phyloP scores from a whole-genome alignment of 1,284 basidiomycete species.

The Papiliotrema nemorosa region DNA sequence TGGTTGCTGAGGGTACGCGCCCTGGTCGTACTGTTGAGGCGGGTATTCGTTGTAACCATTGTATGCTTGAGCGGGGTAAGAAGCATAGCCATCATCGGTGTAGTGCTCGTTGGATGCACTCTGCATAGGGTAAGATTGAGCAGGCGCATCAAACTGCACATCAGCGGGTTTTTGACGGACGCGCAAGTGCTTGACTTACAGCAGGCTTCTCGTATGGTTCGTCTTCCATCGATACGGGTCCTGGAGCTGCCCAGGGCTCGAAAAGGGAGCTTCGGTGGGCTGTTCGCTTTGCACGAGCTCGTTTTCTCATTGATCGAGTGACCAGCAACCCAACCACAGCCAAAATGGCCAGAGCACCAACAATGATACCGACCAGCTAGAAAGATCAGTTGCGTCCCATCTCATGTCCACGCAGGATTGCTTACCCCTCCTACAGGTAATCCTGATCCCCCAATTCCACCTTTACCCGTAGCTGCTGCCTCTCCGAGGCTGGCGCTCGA shows the following conservation, averaged over 20 bases:
- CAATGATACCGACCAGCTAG: slow-evolving; percentile 44
- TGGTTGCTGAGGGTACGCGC: not conserved
- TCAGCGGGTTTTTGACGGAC: not conserved
- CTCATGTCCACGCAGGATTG: too few relatives aligned
- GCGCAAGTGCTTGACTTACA: slow-evolving; percentile 11
- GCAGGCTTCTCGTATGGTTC: slow-evolving; percentile 35
- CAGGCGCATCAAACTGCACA: slow-evolving; percentile 26
- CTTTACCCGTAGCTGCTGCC: slow-evolving; percentile 8
- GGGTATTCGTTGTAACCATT: slow-evolving; percentile 11
- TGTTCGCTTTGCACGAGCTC: slow-evolving; percentile 29
- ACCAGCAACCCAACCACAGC: slow-evolving; percentile 28
- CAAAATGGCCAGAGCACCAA: slow-evolving; percentile 33
- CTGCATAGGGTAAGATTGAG: slow-evolving; percentile 36
- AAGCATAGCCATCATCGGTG: slow-evolving; percentile 4
- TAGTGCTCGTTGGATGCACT: slow-evolving; percentile 13
- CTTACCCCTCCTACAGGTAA: slow-evolving; percentile 32
- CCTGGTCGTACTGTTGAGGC: slow-evolving; percentile 3
- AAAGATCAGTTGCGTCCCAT: too few relatives aligned
- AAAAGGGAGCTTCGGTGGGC: slow-evolving; percentile 39
- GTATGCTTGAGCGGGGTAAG: slow-evolving; percentile 13
- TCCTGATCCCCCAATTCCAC: slow-evolving; percentile 24
- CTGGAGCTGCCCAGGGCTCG: slow-evolving; percentile 31
- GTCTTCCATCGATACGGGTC: slow-evolving; percentile 30
- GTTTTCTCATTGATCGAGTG: slow-evolving; percentile 31
- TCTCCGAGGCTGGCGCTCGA: not conserved